Evolutionary conservation across 306 rosid species (phyloP).

Genomic region (Albizia julibrissin): DNA sequence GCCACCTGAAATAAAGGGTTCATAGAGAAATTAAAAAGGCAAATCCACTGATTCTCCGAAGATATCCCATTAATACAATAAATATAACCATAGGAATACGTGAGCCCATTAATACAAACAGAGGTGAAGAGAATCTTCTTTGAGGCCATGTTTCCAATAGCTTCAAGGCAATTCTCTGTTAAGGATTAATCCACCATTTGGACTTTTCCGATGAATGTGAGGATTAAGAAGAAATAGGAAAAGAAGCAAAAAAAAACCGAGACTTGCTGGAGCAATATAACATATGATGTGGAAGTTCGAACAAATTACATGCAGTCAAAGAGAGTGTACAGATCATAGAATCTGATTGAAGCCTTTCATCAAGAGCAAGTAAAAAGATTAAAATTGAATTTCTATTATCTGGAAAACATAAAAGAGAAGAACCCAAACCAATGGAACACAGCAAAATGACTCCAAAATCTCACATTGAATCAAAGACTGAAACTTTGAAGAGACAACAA

Average conservation of each 20-base stretch:
- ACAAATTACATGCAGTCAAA: neutral
- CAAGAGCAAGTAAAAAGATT: slow-evolving; percentile 3
- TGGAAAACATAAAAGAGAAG: neutral
- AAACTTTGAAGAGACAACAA: slow-evolving; percentile 26
- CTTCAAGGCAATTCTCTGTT: slow-evolving; percentile 3
- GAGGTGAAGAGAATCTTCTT: slow-evolving; percentile 9
- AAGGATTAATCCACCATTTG: neutral
- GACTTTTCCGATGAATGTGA: neutral
- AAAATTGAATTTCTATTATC: neutral
- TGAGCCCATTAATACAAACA: too few species aligned
- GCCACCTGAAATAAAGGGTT: slow-evolving; percentile 64
- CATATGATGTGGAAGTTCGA: neutral
- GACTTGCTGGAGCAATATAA: neutral
- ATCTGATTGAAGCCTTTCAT: slow-evolving; percentile 20
- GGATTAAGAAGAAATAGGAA: neutral
- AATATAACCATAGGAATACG: neutral
- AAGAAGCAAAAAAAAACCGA: neutral
- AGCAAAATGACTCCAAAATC: slow-evolving; percentile 24
- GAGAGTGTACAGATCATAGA: slow-evolving; percentile 28
- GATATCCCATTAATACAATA: slow-evolving; percentile 29
- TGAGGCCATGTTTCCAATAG: slow-evolving; percentile 14
- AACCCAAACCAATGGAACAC: slow-evolving; percentile 23
- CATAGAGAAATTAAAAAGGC: slow-evolving; percentile 13
- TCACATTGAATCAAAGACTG: slow-evolving; percentile 31
- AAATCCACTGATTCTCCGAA: slow-evolving; percentile 42